A percentile compares a stretch with the other conserved stretches of the same genome.
These are phyloP conservation scores for Stagonosporopsis rhizophila DNA, from an alignment of 2,329 filamentous ascomycete species.

Conservation along the genomic window DNA sequence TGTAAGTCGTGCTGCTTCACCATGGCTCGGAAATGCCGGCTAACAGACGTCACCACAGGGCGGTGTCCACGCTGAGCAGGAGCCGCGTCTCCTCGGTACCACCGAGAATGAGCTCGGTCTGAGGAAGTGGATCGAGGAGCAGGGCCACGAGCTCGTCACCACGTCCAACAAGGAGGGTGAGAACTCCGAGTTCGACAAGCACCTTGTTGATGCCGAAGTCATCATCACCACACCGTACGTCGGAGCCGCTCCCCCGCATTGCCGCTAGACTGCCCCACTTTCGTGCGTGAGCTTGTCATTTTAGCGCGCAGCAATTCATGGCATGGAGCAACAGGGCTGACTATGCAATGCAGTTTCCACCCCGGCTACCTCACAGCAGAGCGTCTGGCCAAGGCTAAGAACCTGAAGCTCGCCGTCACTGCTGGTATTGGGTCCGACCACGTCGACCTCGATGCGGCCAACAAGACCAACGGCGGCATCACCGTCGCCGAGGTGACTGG, in stretches of 20 bases:
- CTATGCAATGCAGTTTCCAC: slow-evolving; percentile 75
- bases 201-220: slow-evolving; percentile 95
- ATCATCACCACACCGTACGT: slow-evolving; percentile 97
- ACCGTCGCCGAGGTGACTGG: slow-evolving; percentile 98
- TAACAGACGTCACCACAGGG: slow-evolving; percentile 58
- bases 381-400: slow-evolving; percentile 97
- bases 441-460: slow-evolving; percentile 94
- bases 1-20: slow-evolving; percentile 60
- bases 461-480: slow-evolving; percentile 97
- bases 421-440: slow-evolving; percentile 99
- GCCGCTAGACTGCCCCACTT: slow-evolving; percentile 39
- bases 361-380: slow-evolving; percentile 96
- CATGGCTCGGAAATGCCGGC: slow-evolving; percentile 19
- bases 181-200: slow-evolving; percentile 91
- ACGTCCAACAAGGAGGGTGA: slow-evolving; percentile 97
- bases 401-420: slow-evolving; percentile 95
- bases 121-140: slow-evolving; percentile 95
- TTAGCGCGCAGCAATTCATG: slow-evolving; percentile 8
- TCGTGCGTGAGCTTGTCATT: slow-evolving; percentile 20
- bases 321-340: slow-evolving; percentile 11
- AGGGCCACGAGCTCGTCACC: slow-evolving; percentile 95
- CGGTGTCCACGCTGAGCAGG: slow-evolving; percentile 84
- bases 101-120: slow-evolving; percentile 98
- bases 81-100: slow-evolving; percentile 88
- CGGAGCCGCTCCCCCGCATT: slow-evolving; percentile 38